Base-by-base conservation (phyloP, 2,329 filamentous ascomycete genomes). In the Clonostachys rosea region DNA sequence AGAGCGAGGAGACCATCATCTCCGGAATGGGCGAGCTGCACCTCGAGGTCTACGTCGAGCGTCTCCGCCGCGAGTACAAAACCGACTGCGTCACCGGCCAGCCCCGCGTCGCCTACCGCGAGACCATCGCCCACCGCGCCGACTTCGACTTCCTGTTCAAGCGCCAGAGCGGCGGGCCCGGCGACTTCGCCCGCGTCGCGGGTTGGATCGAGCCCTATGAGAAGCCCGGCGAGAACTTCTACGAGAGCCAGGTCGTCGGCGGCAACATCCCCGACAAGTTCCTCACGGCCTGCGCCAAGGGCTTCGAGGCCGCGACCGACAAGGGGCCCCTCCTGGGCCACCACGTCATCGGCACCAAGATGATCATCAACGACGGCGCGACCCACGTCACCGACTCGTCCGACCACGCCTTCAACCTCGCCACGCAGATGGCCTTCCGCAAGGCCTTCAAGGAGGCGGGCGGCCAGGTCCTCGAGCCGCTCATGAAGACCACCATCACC, bases 401-500 rank as follows among this genome's bases (percentile, higher is more conserved):
- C 33, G 94, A 99, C 79, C 89, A 91, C 76, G 84, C 94, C 12
- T 99, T 99, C 82, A 95, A 87, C 69, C 86, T 86, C 56, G 92
- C 94, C 12, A 95, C 94, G 3, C 90, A 96, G 68, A 89, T 96
- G 75, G 94, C 94, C 24, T 99, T 99, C 84, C 84, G 88, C 57
- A 96, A 96, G 72, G 87, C 90, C 16, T 97, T 99, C 73, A 76
- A 79, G 50, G 83, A 88, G 12, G 89, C 86, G 34, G 81, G 84
- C 45, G 91, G 92, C 4, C 81, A 89, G 59, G 85, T 99, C 10
- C 82, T 99, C 35, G 94, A 99, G 70, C 94, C 94, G 6, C 73
- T 99, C 47, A 99, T 99, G 94, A 97, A 96, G 79, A 96, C 91
- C 1, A 91, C 91, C 51, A 91, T 99, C 60, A 96, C 91, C 34